A percentile compares a stretch with the other conserved stretches of the same genome.
These are phyloP conservation scores for Suillus cothurnatus DNA, from an alignment of 768 basidiomycete species.

Conservation along the genomic window DNA sequence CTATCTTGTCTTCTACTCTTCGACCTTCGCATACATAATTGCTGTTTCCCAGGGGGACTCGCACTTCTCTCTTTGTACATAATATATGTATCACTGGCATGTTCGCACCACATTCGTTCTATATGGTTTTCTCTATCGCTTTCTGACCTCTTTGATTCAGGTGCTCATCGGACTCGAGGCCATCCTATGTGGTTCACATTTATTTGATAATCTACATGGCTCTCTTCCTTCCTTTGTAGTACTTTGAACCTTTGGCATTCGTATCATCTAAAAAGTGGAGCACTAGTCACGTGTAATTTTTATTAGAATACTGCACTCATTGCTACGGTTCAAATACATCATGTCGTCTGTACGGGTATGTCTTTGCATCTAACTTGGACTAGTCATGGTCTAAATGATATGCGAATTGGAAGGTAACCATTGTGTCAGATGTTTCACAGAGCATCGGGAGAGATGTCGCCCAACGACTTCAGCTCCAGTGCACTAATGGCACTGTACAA, in stretches of 20 bases:
- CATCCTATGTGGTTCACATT: constrained; percentile 11
- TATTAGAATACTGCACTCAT: constrained; percentile 39
- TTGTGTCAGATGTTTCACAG: constrained; percentile 39
- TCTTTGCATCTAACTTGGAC: background rate
- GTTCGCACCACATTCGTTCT: constrained; percentile 26
- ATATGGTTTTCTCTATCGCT: constrained; percentile 15
- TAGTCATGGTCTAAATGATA: constrained; percentile 1
- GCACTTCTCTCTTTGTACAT: constrained; percentile 14
- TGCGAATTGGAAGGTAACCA: too few species aligned
- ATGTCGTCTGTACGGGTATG: constrained; percentile 15
- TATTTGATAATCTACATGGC: constrained; percentile 14
- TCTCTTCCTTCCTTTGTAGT: constrained; percentile 11
- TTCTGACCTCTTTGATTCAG: constrained; percentile 21
- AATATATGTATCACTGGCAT: constrained; percentile 21
- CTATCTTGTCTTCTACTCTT: constrained; percentile 4
- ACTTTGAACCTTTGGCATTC: constrained; percentile 19
- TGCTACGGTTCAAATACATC: constrained; percentile 33
- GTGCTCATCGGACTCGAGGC: constrained; percentile 12
- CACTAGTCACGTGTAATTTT: constrained; percentile 37
- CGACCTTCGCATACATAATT: constrained; percentile 15
- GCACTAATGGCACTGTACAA: constrained; percentile 61
- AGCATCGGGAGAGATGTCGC: constrained; percentile 74
- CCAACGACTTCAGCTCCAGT: constrained; percentile 57
- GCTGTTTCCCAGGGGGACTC: constrained; percentile 15
- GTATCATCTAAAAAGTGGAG: constrained; percentile 34